These are phyloP conservation scores for Emmonsia crescens DNA, from an alignment of 2,329 filamentous ascomycete genomes.

Conservation along the genomic window DNA sequence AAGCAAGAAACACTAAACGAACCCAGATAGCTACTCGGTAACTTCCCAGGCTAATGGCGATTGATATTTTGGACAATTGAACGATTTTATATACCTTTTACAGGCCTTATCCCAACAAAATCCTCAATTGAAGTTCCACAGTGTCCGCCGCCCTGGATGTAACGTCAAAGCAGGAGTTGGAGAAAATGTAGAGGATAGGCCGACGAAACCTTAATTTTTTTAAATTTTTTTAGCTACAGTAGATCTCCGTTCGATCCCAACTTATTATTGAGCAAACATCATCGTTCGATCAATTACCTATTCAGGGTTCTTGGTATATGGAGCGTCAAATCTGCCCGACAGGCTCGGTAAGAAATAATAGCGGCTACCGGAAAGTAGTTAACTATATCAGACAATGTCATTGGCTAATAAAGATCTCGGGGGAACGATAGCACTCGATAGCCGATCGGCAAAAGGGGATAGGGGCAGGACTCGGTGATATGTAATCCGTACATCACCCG, in stretches of 20 bases:
- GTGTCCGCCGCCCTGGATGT: neutral
- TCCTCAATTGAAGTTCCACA: neutral
- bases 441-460: neutral
- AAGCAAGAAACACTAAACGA: no score
- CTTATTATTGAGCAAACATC: neutral
- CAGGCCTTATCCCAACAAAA: neutral
- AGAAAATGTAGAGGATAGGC: neutral
- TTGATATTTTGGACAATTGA: no score
- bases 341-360: no score
- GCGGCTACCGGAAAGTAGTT: no score
- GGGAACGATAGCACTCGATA: neutral
- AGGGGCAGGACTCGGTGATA: neutral
- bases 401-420: no score
- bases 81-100: neutral
- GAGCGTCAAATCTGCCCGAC: neutral
- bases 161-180: neutral
- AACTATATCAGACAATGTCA: no score
- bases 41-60: no score
- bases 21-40: no score
- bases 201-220: neutral
- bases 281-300: neutral
- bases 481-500: no score
- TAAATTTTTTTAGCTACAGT: no score
- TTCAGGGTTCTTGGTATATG: neutral
- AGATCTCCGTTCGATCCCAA: neutral